These are phyloP conservation scores for Geopyxis carbonaria DNA, from an alignment of 495 filamentous ascomycete genomes.

Conservation along the genomic window DNA sequence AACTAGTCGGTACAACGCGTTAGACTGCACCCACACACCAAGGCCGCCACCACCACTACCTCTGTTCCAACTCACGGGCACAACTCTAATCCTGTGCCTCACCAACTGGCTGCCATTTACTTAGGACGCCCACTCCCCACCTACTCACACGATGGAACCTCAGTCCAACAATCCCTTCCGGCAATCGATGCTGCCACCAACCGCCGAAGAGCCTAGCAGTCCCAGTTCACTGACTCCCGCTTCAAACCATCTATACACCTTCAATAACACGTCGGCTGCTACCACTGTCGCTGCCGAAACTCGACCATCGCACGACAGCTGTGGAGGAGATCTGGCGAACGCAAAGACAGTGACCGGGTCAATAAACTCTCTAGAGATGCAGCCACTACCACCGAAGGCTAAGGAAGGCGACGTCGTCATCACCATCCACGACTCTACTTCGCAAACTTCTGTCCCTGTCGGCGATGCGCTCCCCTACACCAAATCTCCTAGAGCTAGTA, in stretches of 20 bases:
- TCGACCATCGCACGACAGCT: constrained; percentile 6
- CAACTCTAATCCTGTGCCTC: too few species aligned
- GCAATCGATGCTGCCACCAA: constrained; percentile 19
- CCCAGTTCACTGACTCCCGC: constrained; percentile 2
- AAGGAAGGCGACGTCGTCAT: constrained; percentile 16
- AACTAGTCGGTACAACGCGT: too few species aligned
- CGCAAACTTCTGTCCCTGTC: constrained; percentile 11
- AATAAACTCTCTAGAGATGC: constrained; percentile 3
- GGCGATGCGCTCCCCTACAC: constrained; percentile 15
- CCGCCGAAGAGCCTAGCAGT: constrained; percentile 8
- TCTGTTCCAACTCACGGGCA: too few species aligned
- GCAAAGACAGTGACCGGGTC: not conserved
- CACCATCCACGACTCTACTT: constrained; percentile 18
- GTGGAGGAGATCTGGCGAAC: not conserved
- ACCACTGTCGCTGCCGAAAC: constrained; percentile 22
- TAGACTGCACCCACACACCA: too few species aligned
- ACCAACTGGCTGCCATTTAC: too few species aligned
- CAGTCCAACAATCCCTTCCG: constrained; percentile 24
- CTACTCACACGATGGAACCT: not conserved
- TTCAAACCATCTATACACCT: too few species aligned
- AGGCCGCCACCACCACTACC: too few species aligned
- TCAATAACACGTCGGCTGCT: constrained; percentile 20
- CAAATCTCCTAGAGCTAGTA: too few species aligned
- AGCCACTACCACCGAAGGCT: constrained; percentile 2
- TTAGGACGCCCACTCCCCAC: too few species aligned